A percentile compares a stretch with the other conserved stretches of the same genome.
phyloP scores from a whole-genome alignment of 176 grass and related monocot species.

The bread wheat (Triticum aestivum) region IWGSC_CS_RefSeq_v2.1 NC_057800.1:558895657-558896156 shows the following conservation, averaged over 20 bases:
- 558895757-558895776: slow-evolving; percentile 62
- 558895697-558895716: slow-evolving; percentile 7
- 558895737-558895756: slow-evolving; percentile 46
- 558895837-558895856: slow-evolving; percentile 25
- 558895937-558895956: slow-evolving; percentile 66
- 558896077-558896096: neutral
- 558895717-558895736: slow-evolving; percentile 24
- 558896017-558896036: slow-evolving; percentile 4
- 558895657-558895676: slow-evolving; percentile 8
- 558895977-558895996: slow-evolving; percentile 52
- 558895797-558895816: slow-evolving; percentile 76
- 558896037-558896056: neutral
- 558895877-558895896: slow-evolving; percentile 36
- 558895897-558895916: slow-evolving; percentile 40
- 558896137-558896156: neutral
- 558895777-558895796: slow-evolving; percentile 69
- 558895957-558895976: slow-evolving; percentile 66
- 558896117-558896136: neutral
- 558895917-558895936: slow-evolving; percentile 51
- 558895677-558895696: slow-evolving; percentile 38
- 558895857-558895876: slow-evolving; percentile 37
- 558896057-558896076: neutral
- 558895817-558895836: slow-evolving; percentile 50
- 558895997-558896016: slow-evolving; percentile 63
- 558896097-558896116: neutral